Evolutionary conservation across 768 basidiomycete species (phyloP), one percentile per base, ranked within the genome.

Genomic region (Saitozyma sp.): DNA sequence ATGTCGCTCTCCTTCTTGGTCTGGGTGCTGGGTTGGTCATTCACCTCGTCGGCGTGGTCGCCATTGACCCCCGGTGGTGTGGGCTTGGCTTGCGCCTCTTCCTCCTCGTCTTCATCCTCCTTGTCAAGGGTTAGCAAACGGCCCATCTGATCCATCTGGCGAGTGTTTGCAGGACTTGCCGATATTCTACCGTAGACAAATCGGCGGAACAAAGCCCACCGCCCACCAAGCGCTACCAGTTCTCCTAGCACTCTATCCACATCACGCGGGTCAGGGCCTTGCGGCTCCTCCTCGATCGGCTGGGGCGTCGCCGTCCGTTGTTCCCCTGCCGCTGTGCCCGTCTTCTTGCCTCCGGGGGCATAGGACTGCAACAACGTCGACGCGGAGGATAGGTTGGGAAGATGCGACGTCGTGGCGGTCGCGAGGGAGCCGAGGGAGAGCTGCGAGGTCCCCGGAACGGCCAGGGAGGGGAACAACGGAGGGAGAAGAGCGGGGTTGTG

Each of bases 201-300:
- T 60, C 90, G 88, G 57, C 88, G 85, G 80, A 97, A 94, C 65
- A 98, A 78, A 66, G 86, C 86, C 95, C 95, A 99, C 58, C 95
- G 83, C 20, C 93, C 88, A 41, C 89, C 87, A 86, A 99, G 92
- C 4, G 88, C 89, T 13, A 92, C 87, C 9, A 90, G 80, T 79
- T 98, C 96, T 1, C 89, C 87, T n/a, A 96, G 73, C 0, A 90
- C 83, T 74, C 88, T 90, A 81, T 99, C 95, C 9, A 96, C 87
- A 76, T 98, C 95, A 59, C 92, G 85, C 11, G 90, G 89, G 76
- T 98, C 93, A 5, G 90, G 81, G 7, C 79, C 76, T 0, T 84
- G 83, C 11, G 90, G 78, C 20, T 80, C 79, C 51, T 70, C 65
- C 8, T 50, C 65, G 8, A 55, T 62, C 16, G 58, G 40, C 6